These are phyloP conservation scores for Pontederia crassipes DNA, from an alignment of 176 grass and related monocot genomes.

Conservation along the genomic window DNA sequence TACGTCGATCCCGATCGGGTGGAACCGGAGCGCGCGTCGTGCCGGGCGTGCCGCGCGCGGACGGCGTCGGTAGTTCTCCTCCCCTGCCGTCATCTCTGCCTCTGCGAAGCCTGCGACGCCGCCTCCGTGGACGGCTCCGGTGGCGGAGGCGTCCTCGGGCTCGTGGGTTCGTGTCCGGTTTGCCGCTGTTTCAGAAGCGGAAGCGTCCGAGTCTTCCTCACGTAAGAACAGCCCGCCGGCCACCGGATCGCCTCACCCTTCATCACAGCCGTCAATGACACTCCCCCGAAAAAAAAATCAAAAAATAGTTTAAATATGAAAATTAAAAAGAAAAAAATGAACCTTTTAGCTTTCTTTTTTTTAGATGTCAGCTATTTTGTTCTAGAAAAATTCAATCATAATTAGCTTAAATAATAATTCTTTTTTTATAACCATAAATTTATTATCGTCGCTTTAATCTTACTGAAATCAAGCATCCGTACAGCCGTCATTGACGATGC, in stretches of 20 bases:
- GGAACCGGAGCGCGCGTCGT: constrained; percentile 23
- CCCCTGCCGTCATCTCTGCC: constrained; percentile 65
- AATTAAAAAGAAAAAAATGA: too few species aligned
- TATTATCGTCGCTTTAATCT: too few species aligned
- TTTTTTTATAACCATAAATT: too few species aligned
- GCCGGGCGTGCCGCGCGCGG: constrained; percentile 33
- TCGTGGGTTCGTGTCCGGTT: constrained; percentile 38
- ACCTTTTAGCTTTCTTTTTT: too few species aligned
- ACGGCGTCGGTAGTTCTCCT: constrained; percentile 58
- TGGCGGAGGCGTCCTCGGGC: background rate
- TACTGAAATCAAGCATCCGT: too few species aligned
- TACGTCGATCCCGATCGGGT: constrained; percentile 42
- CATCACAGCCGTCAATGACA: background rate
- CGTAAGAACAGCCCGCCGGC: constrained; percentile 8
- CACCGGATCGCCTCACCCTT: background rate
- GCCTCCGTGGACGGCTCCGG: constrained; percentile 23
- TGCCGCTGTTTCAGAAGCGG: constrained; percentile 65
- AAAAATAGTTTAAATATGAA: too few species aligned
- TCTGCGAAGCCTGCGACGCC: constrained; percentile 59
- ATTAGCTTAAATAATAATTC: too few species aligned
- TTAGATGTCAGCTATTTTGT: too few species aligned
- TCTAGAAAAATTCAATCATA: too few species aligned
- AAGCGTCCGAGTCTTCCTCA: constrained; percentile 68
- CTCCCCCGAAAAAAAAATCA: too few species aligned
- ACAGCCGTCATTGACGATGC: too few species aligned